Evolutionary conservation across 257 asterid species (phyloP).

Genomic region (Solanum ossicruentum): DNA sequence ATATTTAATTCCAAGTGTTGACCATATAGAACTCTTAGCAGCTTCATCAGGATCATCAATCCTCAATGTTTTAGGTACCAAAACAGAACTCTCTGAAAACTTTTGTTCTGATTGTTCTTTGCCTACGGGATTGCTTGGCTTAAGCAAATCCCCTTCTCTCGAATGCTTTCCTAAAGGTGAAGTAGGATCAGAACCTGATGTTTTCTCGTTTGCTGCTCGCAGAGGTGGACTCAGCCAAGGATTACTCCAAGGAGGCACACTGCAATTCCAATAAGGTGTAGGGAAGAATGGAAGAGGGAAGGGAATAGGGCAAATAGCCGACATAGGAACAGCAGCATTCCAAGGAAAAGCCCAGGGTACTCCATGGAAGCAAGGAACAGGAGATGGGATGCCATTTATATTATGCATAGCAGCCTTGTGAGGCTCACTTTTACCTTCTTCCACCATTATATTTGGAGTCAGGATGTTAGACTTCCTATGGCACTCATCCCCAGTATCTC

Average conservation of each 20-base stretch:
- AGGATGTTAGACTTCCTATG: slow-evolving; percentile 24
- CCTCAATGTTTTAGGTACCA: slow-evolving; percentile 70
- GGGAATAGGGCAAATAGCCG: slow-evolving; percentile 39
- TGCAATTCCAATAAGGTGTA: slow-evolving; percentile 52
- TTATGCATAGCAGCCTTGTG: slow-evolving; percentile 25
- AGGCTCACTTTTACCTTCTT: slow-evolving; percentile 7
- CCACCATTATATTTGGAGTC: slow-evolving; percentile 8
- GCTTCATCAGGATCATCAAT: slow-evolving; percentile 83
- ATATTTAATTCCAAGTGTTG: slow-evolving; percentile 63
- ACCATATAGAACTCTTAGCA: slow-evolving; percentile 83
- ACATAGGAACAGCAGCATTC: slow-evolving; percentile 34
- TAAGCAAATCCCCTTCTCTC: slow-evolving; percentile 46
- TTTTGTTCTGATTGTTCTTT: background rate
- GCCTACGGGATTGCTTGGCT: slow-evolving; percentile 9
- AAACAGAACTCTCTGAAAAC: slow-evolving; percentile 24
- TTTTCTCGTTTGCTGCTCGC: slow-evolving; percentile 14
- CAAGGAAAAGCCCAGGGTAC: slow-evolving; percentile 51
- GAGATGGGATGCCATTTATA: slow-evolving; percentile 27
- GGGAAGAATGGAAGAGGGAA: slow-evolving; percentile 50
- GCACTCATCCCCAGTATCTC: slow-evolving; percentile 28
- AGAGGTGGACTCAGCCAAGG: slow-evolving; percentile 39
- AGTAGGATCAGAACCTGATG: slow-evolving; percentile 6
- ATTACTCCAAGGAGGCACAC: slow-evolving; percentile 43
- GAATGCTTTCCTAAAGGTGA: slow-evolving; percentile 68
- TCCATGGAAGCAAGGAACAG: slow-evolving; percentile 42